Conservation (phyloP, 148 eudicot species). For the Fallopia convolvulus region DNA sequence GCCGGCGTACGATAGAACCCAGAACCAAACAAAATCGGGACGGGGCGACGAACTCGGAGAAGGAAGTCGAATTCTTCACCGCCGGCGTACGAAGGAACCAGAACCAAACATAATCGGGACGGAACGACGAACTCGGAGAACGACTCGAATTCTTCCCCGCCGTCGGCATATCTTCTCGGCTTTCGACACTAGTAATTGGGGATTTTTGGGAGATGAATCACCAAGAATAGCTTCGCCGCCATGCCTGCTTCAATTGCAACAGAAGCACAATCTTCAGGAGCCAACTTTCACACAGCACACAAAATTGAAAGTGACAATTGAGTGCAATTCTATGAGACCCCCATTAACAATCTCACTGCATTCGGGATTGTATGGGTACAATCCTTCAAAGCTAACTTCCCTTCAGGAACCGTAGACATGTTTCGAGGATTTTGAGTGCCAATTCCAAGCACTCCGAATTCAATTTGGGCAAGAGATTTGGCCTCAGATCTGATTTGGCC, state of each 20-base stretch:
- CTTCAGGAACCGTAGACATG: slow-evolving; percentile 37
- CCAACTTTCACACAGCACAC: slow-evolving; percentile 56
- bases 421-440: slow-evolving; percentile 48
- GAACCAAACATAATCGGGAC: too few species aligned
- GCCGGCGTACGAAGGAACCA: too few species aligned
- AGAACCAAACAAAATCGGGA: too few species aligned
- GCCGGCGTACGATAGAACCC: too few species aligned
- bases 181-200: too few species aligned
- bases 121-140: too few species aligned
- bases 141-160: too few species aligned
- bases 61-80: too few species aligned
- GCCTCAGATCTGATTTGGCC: too few species aligned
- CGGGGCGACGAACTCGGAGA: too few species aligned
- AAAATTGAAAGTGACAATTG: slow-evolving; percentile 60
- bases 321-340: slow-evolving; percentile 64
- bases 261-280: slow-evolving; percentile 66
- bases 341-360: slow-evolving; percentile 64
- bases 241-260: slow-evolving; percentile 77
- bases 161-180: too few species aligned
- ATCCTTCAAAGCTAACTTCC: slow-evolving; percentile 47
- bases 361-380: slow-evolving; percentile 44
- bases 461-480: slow-evolving; percentile 36
- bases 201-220: too few species aligned
- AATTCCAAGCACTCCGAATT: slow-evolving; percentile 59
- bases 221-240: slow-evolving; percentile 74